A percentile compares a stretch with the other conserved stretches of the same genome.
Evolutionary conservation across 164 flowering plant species (phyloP).

Genomic region (Macadamia integrifolia): DNA sequence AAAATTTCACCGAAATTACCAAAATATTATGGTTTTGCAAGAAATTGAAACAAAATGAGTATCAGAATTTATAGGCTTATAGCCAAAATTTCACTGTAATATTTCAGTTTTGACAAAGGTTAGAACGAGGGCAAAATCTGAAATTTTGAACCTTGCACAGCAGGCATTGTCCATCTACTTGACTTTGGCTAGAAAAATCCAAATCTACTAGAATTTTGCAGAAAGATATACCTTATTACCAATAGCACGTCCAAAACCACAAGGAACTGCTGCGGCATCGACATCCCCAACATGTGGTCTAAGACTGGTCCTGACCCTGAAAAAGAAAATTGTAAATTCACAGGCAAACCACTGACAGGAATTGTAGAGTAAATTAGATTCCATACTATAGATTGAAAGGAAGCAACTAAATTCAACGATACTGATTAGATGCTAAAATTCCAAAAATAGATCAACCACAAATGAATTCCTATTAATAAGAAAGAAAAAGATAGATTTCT

Average conservation of each 20-base stretch:
- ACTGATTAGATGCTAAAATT: neutral
- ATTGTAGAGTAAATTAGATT: slow-evolving; percentile 5
- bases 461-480: too few species aligned
- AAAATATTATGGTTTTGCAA: too few species aligned
- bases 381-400: neutral
- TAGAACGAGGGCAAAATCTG: too few species aligned
- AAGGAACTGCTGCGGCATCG: slow-evolving; percentile 94
- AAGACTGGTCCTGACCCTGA: slow-evolving; percentile 76
- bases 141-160: too few species aligned
- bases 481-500: slow-evolving; percentile 2
- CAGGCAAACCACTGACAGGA: neutral
- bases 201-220: neutral
- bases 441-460: neutral
- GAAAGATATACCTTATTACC: slow-evolving; percentile 77
- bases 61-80: too few species aligned
- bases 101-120: too few species aligned
- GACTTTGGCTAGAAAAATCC: too few species aligned
- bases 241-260: slow-evolving; percentile 97
- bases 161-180: too few species aligned
- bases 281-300: slow-evolving; percentile 79
- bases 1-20: too few species aligned
- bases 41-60: too few species aligned
- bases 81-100: too few species aligned
- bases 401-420: neutral
- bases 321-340: slow-evolving; percentile 7